phyloP scores from a whole-genome alignment of 805 yeast species.

The Saccharomycopsis oosterbeekiorum region DNA sequence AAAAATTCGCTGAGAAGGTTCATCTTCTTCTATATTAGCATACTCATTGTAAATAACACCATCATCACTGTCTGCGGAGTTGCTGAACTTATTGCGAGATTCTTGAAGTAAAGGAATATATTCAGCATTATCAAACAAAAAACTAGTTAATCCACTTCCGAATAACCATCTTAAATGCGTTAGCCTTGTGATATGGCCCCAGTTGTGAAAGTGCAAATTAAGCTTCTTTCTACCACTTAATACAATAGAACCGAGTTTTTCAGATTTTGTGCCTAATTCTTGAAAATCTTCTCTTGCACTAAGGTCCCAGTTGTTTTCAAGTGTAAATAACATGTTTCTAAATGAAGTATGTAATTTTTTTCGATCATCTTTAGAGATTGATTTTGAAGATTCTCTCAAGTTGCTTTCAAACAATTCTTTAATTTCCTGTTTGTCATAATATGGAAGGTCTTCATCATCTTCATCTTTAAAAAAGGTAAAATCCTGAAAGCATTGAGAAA shows the following conservation, averaged over 20 bases:
- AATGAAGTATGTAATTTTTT: constrained; percentile 49
- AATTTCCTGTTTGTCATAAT: constrained; percentile 42
- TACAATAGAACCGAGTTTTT: background rate
- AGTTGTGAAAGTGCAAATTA: background rate
- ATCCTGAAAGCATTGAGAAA: constrained; percentile 14
- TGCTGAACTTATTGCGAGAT: background rate
- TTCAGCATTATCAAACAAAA: background rate
- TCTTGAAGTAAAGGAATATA: background rate
- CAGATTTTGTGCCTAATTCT: background rate
- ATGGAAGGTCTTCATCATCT: constrained; percentile 41
- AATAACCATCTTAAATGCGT: constrained; percentile 14
- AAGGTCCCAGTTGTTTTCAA: constrained; percentile 30
- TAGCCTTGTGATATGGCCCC: constrained; percentile 8
- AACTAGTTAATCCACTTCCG: constrained; percentile 8
- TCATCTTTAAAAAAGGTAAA: constrained; percentile 25
- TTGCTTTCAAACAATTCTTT: constrained; percentile 32
- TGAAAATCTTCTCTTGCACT: constrained; percentile 5
- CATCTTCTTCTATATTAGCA: background rate
- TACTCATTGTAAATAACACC: background rate
- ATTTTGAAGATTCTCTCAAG: constrained; percentile 44
- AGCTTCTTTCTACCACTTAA: background rate
- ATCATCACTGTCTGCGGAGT: background rate
- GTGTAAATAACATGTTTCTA: constrained; percentile 44
- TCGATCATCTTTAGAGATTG: constrained; percentile 52
- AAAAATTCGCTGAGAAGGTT: background rate